Conservation (phyloP, 768 basidiomycete genomes). For the Suillus subalutaceus region DNA sequence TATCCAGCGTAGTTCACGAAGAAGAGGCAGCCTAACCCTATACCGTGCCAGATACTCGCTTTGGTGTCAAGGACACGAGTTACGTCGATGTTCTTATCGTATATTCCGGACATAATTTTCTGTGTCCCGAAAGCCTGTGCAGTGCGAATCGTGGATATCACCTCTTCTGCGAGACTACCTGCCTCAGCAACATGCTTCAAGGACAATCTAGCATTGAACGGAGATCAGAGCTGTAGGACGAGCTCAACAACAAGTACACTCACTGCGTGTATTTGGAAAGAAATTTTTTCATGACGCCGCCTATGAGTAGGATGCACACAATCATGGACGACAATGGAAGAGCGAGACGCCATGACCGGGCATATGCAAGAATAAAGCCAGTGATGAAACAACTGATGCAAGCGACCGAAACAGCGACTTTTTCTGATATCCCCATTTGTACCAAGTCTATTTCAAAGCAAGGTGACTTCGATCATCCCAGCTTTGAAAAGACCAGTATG, state of each 20-base stretch:
- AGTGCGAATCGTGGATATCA: constrained; percentile 56
- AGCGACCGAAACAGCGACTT: constrained; percentile 42
- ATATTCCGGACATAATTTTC: constrained; percentile 42
- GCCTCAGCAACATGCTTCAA: constrained; percentile 49
- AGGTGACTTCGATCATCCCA: background rate
- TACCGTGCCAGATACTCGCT: constrained; percentile 37
- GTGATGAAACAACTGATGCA: constrained; percentile 48
- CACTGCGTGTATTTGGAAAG: constrained; percentile 34
- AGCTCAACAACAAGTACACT: background rate
- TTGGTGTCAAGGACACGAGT: constrained; percentile 38
- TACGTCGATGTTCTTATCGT: constrained; percentile 43
- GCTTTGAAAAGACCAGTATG: background rate
- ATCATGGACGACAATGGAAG: constrained; percentile 51
- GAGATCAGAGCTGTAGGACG: background rate
- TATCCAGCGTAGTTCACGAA: constrained; percentile 49
- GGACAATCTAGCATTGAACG: constrained; percentile 28
- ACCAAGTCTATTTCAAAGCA: constrained; percentile 37
- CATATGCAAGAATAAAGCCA: constrained; percentile 48
- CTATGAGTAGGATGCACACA: constrained; percentile 51
- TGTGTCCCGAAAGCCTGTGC: constrained; percentile 61
- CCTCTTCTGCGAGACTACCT: constrained; percentile 60
- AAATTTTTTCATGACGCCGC: constrained; percentile 42
- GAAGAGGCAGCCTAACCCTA: constrained; percentile 48
- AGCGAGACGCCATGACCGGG: constrained; percentile 49
- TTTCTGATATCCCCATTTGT: constrained; percentile 57